Conservation (phyloP, 306 rosid species). For the Cucurbita pepo region DNA sequence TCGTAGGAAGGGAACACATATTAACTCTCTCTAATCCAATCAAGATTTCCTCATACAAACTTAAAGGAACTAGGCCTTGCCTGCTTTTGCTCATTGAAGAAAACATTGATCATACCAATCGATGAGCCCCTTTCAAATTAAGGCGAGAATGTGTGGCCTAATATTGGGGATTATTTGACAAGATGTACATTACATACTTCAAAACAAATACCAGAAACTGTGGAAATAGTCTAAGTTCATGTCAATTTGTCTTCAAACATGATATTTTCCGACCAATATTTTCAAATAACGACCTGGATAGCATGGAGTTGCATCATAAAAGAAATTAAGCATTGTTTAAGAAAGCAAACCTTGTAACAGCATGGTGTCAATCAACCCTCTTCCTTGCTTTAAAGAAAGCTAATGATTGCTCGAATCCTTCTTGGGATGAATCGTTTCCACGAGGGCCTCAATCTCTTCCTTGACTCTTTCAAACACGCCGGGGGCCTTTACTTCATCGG, state of each 20-base stretch:
- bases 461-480: slow-evolving; percentile 7
- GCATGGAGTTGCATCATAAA: background rate
- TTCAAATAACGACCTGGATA: background rate
- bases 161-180: background rate
- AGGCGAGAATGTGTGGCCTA: background rate
- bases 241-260: background rate
- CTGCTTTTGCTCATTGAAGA: background rate
- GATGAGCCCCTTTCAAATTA: background rate
- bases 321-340: background rate
- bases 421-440: slow-evolving; percentile 10
- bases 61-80: background rate
- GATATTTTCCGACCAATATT: background rate
- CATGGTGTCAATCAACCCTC: background rate
- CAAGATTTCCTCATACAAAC: background rate
- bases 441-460: slow-evolving; percentile 14
- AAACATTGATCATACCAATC: background rate
- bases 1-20: background rate
- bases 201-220: background rate
- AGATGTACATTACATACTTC: background rate
- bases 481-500: slow-evolving; percentile 9
- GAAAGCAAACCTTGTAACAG: slow-evolving; percentile 2
- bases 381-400: background rate
- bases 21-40: background rate
- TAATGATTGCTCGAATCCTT: background rate
- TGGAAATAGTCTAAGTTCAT: background rate